Evolutionary conservation across 2,329 filamentous ascomycete genomes (phyloP).

Genomic region (Madurella fahalii): DNA sequence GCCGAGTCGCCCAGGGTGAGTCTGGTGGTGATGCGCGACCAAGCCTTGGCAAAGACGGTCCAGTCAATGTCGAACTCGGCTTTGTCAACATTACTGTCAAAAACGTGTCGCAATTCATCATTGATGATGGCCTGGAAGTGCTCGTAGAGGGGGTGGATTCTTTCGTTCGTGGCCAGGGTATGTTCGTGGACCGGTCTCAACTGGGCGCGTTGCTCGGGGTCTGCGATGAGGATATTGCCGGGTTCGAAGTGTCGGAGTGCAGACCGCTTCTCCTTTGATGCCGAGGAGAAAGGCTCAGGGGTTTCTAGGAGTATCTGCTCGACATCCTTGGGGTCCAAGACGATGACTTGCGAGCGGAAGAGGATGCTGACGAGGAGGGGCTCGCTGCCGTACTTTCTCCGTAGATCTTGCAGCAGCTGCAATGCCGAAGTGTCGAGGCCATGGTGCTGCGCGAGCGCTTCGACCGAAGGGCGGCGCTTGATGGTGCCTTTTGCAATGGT

Average conservation of each 20-base stretch:
- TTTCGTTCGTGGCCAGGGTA: neutral
- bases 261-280: neutral
- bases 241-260: neutral
- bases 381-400: neutral
- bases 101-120: too few species aligned
- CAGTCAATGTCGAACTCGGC: too few species aligned
- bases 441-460: too few species aligned
- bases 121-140: too few species aligned
- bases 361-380: neutral
- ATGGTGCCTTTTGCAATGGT: too few species aligned
- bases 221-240: neutral
- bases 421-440: too few species aligned
- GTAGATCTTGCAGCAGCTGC: too few species aligned
- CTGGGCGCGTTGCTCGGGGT: neutral
- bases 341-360: neutral
- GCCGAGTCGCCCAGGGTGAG: too few species aligned
- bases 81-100: too few species aligned
- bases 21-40: too few species aligned
- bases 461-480: too few species aligned
- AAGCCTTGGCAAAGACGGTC: too few species aligned
- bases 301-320: neutral
- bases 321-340: neutral
- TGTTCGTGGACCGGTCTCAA: neutral
- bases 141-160: neutral
- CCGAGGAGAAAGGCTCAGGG: neutral